Percentiles rank a stretch among this genome's conserved stretches.
These are phyloP conservation scores for Pythium vanterpoolii DNA, from an alignment of 352 stramenopile genomes.

Conservation along the genomic window DNA sequence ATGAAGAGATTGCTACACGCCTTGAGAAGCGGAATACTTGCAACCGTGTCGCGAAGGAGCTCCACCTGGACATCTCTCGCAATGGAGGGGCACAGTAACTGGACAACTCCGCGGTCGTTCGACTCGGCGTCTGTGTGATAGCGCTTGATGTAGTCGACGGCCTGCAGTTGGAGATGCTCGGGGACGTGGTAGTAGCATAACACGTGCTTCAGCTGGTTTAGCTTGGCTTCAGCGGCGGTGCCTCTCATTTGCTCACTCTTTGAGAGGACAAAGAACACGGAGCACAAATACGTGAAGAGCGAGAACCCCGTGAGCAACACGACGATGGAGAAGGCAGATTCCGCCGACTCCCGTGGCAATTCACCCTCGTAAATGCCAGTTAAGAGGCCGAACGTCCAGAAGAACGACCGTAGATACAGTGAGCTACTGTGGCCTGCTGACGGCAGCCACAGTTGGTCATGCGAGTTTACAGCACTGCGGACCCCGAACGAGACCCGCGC, in stretches of 20 bases:
- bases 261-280: constrained; percentile 65
- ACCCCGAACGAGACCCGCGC: constrained; percentile 36
- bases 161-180: constrained; percentile 40
- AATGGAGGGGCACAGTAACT: constrained; percentile 70
- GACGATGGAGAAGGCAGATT: constrained; percentile 49
- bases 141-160: constrained; percentile 58
- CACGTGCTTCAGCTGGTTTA: constrained; percentile 66
- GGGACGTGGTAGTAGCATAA: constrained; percentile 63
- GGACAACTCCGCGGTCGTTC: constrained; percentile 59
- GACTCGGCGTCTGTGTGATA: constrained; percentile 69
- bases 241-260: constrained; percentile 55
- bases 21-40: constrained; percentile 56
- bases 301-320: constrained; percentile 50
- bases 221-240: constrained; percentile 39
- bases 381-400: constrained; percentile 59
- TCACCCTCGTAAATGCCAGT: constrained; percentile 49
- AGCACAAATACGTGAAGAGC: constrained; percentile 60
- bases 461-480: neutral
- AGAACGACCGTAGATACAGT: constrained; percentile 36
- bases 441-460: constrained; percentile 28
- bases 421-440: neutral
- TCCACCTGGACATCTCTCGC: constrained; percentile 73
- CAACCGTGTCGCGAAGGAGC: constrained; percentile 48
- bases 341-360: constrained; percentile 27
- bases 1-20: constrained; percentile 62